Percentiles rank a stretch among this genome's conserved stretches.
Evolutionary conservation across 169 alveolate genomes (phyloP).

Genomic region (Perkinsus olseni): DNA sequence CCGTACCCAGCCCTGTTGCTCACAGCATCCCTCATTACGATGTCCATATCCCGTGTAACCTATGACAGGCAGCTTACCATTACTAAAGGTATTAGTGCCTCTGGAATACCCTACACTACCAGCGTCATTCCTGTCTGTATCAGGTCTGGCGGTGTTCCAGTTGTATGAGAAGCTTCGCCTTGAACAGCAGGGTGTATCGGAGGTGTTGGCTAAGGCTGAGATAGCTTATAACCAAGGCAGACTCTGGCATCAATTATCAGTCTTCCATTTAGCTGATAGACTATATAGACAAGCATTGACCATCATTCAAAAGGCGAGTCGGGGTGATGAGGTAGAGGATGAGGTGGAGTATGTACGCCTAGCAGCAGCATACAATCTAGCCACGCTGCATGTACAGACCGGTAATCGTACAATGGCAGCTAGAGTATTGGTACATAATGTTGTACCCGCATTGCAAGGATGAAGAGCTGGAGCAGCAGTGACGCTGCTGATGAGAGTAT

Average conservation of each 20-base stretch:
- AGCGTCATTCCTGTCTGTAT: not conserved
- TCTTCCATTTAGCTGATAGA: not conserved
- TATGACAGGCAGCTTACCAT: not conserved
- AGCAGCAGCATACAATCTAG: not conserved
- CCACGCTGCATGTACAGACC: not conserved
- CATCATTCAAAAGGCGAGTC: not conserved
- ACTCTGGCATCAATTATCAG: not conserved
- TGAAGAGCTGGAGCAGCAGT: not conserved
- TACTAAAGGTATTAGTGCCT: not conserved
- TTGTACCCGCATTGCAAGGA: not conserved
- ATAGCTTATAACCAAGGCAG: not conserved
- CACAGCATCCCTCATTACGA: not conserved
- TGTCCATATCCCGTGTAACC: not conserved
- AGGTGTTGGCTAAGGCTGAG: not conserved
- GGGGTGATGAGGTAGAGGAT: not conserved
- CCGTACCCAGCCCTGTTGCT: not conserved
- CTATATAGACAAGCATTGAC: not conserved
- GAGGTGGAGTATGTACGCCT: not conserved
- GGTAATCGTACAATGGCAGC: not conserved
- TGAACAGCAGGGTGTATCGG: not conserved
- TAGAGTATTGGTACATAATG: not conserved
- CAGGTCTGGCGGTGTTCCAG: not conserved
- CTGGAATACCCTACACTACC: not conserved
- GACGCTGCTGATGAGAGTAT: no score
- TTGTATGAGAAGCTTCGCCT: not conserved